Conservation (phyloP, 2,329 filamentous ascomycete species). For the Nothophaeocryptopus gaeumannii region DNA sequence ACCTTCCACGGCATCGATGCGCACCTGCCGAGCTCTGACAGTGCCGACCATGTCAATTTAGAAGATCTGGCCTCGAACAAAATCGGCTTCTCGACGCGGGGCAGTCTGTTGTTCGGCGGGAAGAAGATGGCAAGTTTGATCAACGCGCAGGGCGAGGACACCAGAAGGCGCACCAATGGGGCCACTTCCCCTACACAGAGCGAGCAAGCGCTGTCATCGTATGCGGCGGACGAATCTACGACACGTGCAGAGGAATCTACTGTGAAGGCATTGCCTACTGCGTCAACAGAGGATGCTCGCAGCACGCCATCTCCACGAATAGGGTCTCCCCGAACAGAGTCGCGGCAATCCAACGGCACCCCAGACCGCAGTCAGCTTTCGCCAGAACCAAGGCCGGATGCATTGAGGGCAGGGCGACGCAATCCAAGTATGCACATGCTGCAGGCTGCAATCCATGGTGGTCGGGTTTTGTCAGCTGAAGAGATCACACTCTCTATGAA, state of each 20-base stretch:
- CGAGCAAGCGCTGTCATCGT: too few species aligned
- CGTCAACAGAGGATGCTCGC: too few species aligned
- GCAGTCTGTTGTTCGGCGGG: slow-evolving; percentile 57
- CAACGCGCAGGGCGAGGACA: slow-evolving; percentile 23
- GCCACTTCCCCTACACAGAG: not conserved
- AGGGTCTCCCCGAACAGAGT: too few species aligned
- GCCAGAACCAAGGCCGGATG: slow-evolving; percentile 6
- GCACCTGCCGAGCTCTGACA: slow-evolving; percentile 54
- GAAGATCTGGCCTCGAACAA: slow-evolving; percentile 51
- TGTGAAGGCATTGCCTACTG: too few species aligned
- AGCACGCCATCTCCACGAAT: too few species aligned
- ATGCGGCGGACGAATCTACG: not conserved
- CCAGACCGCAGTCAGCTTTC: too few species aligned
- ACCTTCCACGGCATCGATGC: slow-evolving; percentile 52
- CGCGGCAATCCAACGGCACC: too few species aligned
- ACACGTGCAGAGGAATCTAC: not conserved
- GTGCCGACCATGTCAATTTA: slow-evolving; percentile 50
- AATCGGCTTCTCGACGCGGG: slow-evolving; percentile 59
- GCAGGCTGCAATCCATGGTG: slow-evolving; percentile 34
- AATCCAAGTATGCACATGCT: slow-evolving; percentile 38
- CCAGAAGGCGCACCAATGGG: slow-evolving; percentile 5
- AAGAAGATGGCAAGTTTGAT: slow-evolving; percentile 44
- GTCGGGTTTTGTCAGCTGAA: slow-evolving; percentile 59
- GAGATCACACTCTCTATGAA: slow-evolving; percentile 62
- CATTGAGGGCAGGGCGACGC: slow-evolving; percentile 30